Conservation (phyloP, 306 rosid species). For the Gastrolobium bilobum region DNA sequence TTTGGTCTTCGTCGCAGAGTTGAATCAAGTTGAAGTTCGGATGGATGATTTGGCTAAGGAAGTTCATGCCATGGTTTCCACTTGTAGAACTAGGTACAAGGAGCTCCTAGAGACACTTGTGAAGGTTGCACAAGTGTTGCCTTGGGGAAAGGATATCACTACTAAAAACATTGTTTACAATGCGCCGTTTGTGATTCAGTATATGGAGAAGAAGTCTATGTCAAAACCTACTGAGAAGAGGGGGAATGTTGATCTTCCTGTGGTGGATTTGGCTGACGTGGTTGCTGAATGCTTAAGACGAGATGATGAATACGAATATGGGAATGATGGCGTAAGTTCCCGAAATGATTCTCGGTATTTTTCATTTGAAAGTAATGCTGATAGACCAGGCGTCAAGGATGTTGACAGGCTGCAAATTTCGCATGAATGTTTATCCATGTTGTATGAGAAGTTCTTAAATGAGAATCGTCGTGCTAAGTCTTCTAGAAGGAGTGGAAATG, state of each 20-base stretch:
- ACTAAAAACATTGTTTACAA: slow-evolving; percentile 69
- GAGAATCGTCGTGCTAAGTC: slow-evolving; percentile 41
- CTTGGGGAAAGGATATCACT: slow-evolving; percentile 87
- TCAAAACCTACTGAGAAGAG: slow-evolving; percentile 49
- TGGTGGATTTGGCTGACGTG: slow-evolving; percentile 64
- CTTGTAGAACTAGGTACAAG: slow-evolving; percentile 67
- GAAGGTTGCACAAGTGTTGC: slow-evolving; percentile 77
- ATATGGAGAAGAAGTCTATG: slow-evolving; percentile 82
- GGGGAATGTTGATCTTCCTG: slow-evolving; percentile 42
- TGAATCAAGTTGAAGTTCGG: slow-evolving; percentile 63
- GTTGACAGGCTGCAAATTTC: slow-evolving; percentile 60
- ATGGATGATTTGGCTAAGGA: slow-evolving; percentile 70
- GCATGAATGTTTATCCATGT: slow-evolving; percentile 68
- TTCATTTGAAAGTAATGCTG: slow-evolving; percentile 27
- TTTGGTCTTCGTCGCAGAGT: slow-evolving; percentile 66
- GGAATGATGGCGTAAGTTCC: slow-evolving; percentile 27
- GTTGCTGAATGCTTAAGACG: slow-evolving; percentile 63
- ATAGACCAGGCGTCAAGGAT: slow-evolving; percentile 11
- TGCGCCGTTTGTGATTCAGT: slow-evolving; percentile 72
- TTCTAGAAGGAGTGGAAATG: slow-evolving; percentile 43
- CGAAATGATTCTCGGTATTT: slow-evolving; percentile 57
- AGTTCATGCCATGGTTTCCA: slow-evolving; percentile 62
- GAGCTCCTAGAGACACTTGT: slow-evolving; percentile 78
- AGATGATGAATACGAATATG: slow-evolving; percentile 43
- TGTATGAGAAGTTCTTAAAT: slow-evolving; percentile 57